Evolutionary conservation across 257 asterid species (phyloP), one percentile per base, ranked within the genome.

Genomic region (Primulina eburnea): DNA sequence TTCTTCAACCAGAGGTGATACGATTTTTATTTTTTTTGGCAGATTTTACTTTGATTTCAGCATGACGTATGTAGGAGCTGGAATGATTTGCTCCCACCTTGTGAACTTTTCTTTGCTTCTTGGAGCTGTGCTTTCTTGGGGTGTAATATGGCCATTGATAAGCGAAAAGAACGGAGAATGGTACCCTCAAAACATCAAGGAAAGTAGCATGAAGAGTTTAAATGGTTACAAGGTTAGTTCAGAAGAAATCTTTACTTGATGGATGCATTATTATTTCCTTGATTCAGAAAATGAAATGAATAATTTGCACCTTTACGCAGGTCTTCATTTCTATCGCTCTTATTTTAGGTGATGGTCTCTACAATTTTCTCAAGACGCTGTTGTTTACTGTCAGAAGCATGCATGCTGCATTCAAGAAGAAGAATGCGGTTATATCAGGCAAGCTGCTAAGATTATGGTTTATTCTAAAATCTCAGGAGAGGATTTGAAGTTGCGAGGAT

Each of bases 341-440:
- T 35, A 79, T 79, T 63, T 72, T 79, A 14, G 80, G 83, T 33
- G 83, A 75, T 68, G 83, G 80, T 29, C 72, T 79, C 20, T 79
- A 79, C 64, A 79, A 79, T 78, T 92, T 92, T 73, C 63, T 77
- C 70, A 92, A 85, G 89, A 88, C 90, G 16, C 53, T 92, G 47
- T 18, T 83, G 70, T 77, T 84, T 71, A 87, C 93, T 7, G 62
- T 71, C 67, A 69, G 74, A 74, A 86, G 82, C 81, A 79, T 89
- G 83, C 81, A 74, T 50, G 61, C 74, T 50, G 76, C 87, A 4
- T 60, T 78, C 84, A 84, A 80, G 67, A 83, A 77, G 73, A 82
- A 61, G 80, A 76, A 76, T 12, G 10, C 4, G 66, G 57, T 59
- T 2, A 43, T 9, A 65, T 26, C 88, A 81, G 82, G 95, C 86